These are phyloP conservation scores for Penicillium sp. DNA, from an alignment of 2,329 filamentous ascomycete species.

Conservation along the genomic window DNA sequence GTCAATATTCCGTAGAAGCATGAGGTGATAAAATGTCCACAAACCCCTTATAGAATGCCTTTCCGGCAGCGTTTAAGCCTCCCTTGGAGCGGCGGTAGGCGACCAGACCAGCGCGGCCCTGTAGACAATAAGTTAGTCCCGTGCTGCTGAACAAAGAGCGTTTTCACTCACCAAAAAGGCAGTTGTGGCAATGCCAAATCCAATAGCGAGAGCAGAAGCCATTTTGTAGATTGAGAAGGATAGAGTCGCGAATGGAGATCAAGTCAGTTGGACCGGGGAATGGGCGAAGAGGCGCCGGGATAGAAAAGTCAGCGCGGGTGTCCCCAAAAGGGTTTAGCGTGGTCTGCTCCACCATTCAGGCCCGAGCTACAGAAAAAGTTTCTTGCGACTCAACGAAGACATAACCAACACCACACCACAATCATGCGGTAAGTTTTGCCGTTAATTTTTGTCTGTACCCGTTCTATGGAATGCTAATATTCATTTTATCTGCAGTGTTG, in stretches of 20 bases:
- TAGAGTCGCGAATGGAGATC: constrained; percentile 7
- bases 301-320: constrained; percentile 42
- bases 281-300: constrained; percentile 20
- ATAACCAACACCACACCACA: constrained; percentile 23
- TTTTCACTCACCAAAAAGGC: constrained; percentile 72
- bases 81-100: constrained; percentile 76
- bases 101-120: constrained; percentile 91
- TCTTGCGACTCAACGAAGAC: constrained; percentile 23
- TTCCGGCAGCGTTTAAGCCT: constrained; percentile 72
- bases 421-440: constrained; percentile 27
- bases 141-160: not conserved
- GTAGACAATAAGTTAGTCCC: constrained; percentile 20
- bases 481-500: constrained; percentile 39
- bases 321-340: constrained; percentile 37
- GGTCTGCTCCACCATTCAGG: constrained; percentile 28
- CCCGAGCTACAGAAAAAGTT: constrained; percentile 28
- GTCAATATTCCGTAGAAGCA: not conserved
- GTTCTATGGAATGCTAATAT: constrained; percentile 4
- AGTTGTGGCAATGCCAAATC: constrained; percentile 53
- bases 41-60: constrained; percentile 88
- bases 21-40: constrained; percentile 7
- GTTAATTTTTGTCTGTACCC: not conserved
- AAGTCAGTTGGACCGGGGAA: constrained; percentile 8
- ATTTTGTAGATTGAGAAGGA: constrained; percentile 29
- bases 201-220: constrained; percentile 46